Percentiles rank a stretch among this genome's conserved stretches.
Evolutionary conservation across 495 filamentous ascomycete species (phyloP).

Genomic region (Penicillium silybi): DNA sequence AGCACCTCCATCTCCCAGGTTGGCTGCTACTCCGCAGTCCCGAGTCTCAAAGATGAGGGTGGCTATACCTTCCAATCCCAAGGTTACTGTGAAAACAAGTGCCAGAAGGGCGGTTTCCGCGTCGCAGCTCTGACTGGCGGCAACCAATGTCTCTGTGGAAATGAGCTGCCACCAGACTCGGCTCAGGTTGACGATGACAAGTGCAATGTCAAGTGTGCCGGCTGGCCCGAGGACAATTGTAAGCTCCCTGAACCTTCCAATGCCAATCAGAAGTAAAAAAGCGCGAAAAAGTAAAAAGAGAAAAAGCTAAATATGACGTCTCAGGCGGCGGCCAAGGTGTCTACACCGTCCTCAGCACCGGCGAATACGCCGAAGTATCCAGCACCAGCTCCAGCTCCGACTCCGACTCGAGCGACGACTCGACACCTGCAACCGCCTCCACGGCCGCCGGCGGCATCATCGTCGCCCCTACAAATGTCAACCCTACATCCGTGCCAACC

Average conservation of each 20-base stretch:
- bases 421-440: constrained; percentile 7
- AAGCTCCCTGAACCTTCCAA: constrained; percentile 10
- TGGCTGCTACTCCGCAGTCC: constrained; percentile 36
- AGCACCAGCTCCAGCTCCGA: constrained; percentile 6
- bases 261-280: not conserved
- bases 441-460: constrained; percentile 24
- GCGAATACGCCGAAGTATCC: not conserved
- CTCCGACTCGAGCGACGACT: not conserved
- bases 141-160: constrained; percentile 34
- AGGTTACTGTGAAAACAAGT: constrained; percentile 30
- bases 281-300: constrained; percentile 1
- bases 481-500: constrained; percentile 4
- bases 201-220: constrained; percentile 32
- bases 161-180: constrained; percentile 24
- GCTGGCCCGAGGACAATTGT: constrained; percentile 32
- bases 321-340: constrained; percentile 34
- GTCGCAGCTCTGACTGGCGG: constrained; percentile 32
- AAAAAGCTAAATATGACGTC: not conserved
- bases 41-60: constrained; percentile 14
- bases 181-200: constrained; percentile 28
- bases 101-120: constrained; percentile 19
- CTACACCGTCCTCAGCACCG: constrained; percentile 25
- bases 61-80: constrained; percentile 27
- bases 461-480: constrained; percentile 23
- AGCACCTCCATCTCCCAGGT: constrained; percentile 5